A percentile compares a stretch with the other conserved stretches of the same genome.
Conservation (phyloP, 129 eudicot genomes). For the Helianthus tuberosus region DNA sequence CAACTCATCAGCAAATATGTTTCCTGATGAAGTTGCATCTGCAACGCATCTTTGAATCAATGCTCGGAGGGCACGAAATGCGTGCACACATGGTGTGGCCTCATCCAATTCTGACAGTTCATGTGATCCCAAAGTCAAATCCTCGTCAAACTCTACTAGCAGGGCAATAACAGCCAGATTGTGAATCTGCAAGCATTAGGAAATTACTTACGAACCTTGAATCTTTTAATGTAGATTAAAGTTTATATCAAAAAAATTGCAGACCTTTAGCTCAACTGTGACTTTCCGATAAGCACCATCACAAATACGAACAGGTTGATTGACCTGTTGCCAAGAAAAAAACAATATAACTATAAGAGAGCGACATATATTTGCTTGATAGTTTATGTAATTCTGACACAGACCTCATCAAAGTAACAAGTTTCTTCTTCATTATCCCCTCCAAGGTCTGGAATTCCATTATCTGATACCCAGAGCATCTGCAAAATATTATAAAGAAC, state of each 20-base stretch:
- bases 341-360: conserved; percentile 3
- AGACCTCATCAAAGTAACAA: conserved; percentile 87
- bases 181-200: conserved; percentile 65
- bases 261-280: conserved; percentile 91
- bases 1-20: conserved; percentile 88
- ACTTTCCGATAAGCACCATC: conserved; percentile 98
- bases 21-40: conserved; percentile 85
- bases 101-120: conserved; percentile 76
- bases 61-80: conserved; percentile 85
- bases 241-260: conserved; percentile 5
- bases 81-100: conserved; percentile 79
- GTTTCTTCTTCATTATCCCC: conserved; percentile 77
- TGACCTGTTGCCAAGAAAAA: conserved; percentile 49
- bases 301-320: conserved; percentile 72
- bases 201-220: conserved; percentile 9
- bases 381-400: conserved; percentile 19
- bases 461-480: conserved; percentile 96
- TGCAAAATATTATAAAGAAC: conserved; percentile 33
- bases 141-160: conserved; percentile 77
- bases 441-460: conserved; percentile 96
- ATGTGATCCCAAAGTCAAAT: conserved; percentile 36
- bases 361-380: background rate
- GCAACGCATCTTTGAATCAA: conserved; percentile 85
- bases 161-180: conserved; percentile 91
- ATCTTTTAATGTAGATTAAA: background rate